Percentiles rank a stretch among this genome's conserved stretches.
Evolutionary conservation across 78 protist genomes (phyloP).

Genomic region (Tieghemostelium lacteum): DNA sequence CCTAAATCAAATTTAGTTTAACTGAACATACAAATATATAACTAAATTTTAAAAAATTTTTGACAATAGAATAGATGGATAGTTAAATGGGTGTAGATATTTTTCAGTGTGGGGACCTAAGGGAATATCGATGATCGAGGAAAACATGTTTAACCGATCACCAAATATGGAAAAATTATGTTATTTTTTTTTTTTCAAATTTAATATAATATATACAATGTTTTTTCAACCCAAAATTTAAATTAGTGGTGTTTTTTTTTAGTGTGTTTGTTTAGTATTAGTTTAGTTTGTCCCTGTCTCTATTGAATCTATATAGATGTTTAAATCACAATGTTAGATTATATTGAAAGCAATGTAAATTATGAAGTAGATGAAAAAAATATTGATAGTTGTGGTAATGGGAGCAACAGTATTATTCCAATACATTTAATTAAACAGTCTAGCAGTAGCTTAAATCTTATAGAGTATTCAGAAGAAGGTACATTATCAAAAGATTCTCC

Average conservation of each 20-base stretch:
- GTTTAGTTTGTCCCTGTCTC: neutral
- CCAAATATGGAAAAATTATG: neutral
- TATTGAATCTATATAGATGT: neutral
- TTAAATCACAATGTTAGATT: neutral
- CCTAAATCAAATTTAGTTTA: too few species aligned
- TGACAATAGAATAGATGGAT: neutral
- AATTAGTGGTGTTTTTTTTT: too few species aligned
- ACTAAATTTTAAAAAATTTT: too few species aligned
- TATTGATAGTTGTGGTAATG: too few species aligned
- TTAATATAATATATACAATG: too few species aligned
- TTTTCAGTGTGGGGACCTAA: too few species aligned
- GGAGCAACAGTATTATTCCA: too few species aligned
- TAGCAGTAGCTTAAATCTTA: too few species aligned
- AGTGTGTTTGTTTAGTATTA: neutral
- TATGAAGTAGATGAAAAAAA: neutral
- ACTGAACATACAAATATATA: too few species aligned
- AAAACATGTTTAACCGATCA: neutral
- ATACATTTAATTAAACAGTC: neutral
- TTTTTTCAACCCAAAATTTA: neutral
- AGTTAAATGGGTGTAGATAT: neutral
- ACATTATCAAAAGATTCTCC: neutral
- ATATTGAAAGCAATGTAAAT: neutral
- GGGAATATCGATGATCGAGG: too few species aligned
- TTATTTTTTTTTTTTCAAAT: too few species aligned
- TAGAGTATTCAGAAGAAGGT: neutral